Percentiles rank a stretch among this genome's conserved stretches.
phyloP scores from a whole-genome alignment of 2,329 filamentous ascomycete genomes.

The Penicillium capsulatum region DNA sequence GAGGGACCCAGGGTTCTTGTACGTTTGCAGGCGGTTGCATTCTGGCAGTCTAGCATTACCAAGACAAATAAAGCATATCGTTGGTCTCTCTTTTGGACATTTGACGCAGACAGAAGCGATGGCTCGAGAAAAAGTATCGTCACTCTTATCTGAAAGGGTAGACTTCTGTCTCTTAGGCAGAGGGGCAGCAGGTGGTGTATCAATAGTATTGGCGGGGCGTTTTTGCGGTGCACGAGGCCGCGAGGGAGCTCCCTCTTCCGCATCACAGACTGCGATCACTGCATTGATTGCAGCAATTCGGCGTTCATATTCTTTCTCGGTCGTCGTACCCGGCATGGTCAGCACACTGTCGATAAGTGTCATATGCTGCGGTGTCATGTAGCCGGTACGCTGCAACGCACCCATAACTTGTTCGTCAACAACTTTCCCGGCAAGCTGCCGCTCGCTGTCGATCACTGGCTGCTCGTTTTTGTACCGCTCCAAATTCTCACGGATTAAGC shows the following conservation, averaged over 20 bases:
- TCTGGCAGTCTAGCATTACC: constrained; percentile 13
- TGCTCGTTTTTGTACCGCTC: constrained; percentile 27
- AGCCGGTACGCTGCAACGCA: constrained; percentile 20
- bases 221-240: constrained; percentile 10
- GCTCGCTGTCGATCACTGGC: constrained; percentile 26
- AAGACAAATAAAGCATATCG: constrained; percentile 23
- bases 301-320: constrained; percentile 24
- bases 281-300: constrained; percentile 25
- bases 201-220: constrained; percentile 8
- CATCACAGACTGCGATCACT: constrained; percentile 24
- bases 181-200: constrained; percentile 8
- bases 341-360: constrained; percentile 22
- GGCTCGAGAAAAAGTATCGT: constrained; percentile 10
- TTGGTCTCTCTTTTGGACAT: constrained; percentile 13
- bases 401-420: constrained; percentile 23
- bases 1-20: constrained; percentile 20
- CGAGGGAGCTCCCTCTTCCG: constrained; percentile 24
- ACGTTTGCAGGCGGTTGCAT: constrained; percentile 11
- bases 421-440: constrained; percentile 23
- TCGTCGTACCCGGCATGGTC: constrained; percentile 20
- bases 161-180: constrained; percentile 15
- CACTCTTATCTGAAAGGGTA: too few species aligned
- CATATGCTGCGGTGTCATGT: constrained; percentile 22
- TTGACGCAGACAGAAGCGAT: constrained; percentile 19
- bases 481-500: constrained; percentile 22